Evolutionary conservation across 495 filamentous ascomycete genomes (phyloP), one percentile per base, ranked within the genome.

Genomic region (Xylaria curta): DNA sequence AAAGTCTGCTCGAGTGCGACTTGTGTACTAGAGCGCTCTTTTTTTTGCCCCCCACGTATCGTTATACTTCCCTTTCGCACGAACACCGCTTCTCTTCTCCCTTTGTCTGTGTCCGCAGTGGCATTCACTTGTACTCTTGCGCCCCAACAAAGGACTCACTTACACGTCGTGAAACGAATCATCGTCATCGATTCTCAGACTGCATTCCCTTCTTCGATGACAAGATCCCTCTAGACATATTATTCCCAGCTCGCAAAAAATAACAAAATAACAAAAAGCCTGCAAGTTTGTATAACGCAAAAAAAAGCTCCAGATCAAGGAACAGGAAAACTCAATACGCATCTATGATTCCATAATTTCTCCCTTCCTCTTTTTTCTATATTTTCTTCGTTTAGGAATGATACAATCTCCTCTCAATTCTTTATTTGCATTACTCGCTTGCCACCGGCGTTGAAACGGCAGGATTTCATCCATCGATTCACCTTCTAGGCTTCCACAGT

Each of bases 41-140:
- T 56, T 38, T 17, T 44, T 70, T 7, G 2, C 12, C 51, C 46
- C 12, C 47, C 38, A 40, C 38, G 36, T 74, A 62, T 66, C 70
- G 3, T 61, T 59, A 40, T 65, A 54, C 71, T 33, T 33, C 67
- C 33, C 9, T 63, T 44, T 42, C 31, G 33, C 24, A 38, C 60
- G 17, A 63, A 6, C 59, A 63, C 31, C 66, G n/a, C 8, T 28
- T 42, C 36, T 6, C 36, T 38, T 78, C 56, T 72, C 62, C 64
- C 53, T 75, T 73, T 76, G 81, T 66, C 69, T 60, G 76, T 74
- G 75, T 74, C 75, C 68, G 66, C 73, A 76, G 83, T 78, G 80
- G 82, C 83, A 85, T 84, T 85, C 76, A 84, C 79, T 84, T 84
- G 83, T 79, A 75, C 79, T 76, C 76, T 78, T 78, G 78, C 78